Evolutionary conservation across 148 eudicot species (phyloP).

Genomic region (Chenopodium suecicum): DNA sequence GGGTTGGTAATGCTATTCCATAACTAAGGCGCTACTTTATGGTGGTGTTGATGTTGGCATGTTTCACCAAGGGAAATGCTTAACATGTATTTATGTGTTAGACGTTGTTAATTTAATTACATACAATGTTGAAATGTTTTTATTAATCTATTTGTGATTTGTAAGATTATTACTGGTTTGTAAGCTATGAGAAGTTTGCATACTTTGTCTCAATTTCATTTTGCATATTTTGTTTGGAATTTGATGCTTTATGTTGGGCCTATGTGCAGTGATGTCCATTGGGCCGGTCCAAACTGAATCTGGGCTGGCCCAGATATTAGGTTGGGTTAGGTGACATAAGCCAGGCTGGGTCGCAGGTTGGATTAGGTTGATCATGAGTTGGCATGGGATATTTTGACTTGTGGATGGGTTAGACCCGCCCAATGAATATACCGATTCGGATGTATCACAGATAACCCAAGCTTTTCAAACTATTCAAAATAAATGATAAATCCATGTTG

Average conservation of each 20-base stretch:
- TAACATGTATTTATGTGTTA: background rate
- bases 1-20: slow-evolving; percentile 65
- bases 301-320: too few species aligned
- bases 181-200: background rate
- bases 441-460: too few species aligned
- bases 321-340: too few species aligned
- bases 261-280: background rate
- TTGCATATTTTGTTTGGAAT: background rate
- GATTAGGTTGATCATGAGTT: too few species aligned
- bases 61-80: background rate
- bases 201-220: background rate
- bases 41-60: background rate
- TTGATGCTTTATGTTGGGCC: background rate
- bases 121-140: background rate
- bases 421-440: too few species aligned
- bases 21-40: background rate
- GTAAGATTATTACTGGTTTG: background rate
- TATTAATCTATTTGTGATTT: background rate
- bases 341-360: too few species aligned
- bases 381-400: too few species aligned
- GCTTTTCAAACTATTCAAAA: too few species aligned
- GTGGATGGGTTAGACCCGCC: too few species aligned
- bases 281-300: too few species aligned
- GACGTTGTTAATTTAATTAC: background rate
- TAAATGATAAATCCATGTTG: too few species aligned